A percentile compares a stretch with the other conserved stretches of the same genome.
Evolutionary conservation across 495 filamentous ascomycete species (phyloP).

Genomic region (Aspergillus mulundensis): DNA sequence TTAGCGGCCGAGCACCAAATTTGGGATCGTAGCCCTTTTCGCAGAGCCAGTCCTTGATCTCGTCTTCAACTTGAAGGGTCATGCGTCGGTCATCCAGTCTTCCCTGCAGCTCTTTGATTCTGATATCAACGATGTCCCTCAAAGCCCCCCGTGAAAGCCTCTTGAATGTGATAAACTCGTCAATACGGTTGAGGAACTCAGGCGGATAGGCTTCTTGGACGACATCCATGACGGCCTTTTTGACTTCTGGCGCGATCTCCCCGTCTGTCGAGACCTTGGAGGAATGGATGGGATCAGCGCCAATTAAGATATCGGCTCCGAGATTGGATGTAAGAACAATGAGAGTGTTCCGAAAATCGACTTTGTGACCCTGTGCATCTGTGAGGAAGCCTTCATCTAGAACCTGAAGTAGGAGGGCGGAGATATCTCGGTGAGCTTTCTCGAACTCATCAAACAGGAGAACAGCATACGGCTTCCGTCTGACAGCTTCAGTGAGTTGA

Average conservation of each 20-base stretch:
- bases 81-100: conserved; percentile 87
- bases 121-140: conserved; percentile 89
- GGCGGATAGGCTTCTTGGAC: conserved; percentile 75
- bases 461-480: conserved; percentile 93
- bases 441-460: conserved; percentile 97
- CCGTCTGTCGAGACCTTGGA: conserved; percentile 52
- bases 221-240: conserved; percentile 82
- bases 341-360: conserved; percentile 94
- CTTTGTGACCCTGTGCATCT: conserved; percentile 90
- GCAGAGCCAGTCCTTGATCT: conserved; percentile 79
- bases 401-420: conserved; percentile 87
- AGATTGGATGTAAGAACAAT: conserved; percentile 96
- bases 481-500: conserved; percentile 91
- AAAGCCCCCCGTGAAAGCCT: conserved; percentile 73
- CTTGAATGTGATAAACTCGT: conserved; percentile 95
- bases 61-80: conserved; percentile 61
- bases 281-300: conserved; percentile 37
- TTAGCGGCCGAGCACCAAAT: conserved; percentile 91
- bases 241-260: conserved; percentile 65
- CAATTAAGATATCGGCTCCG: conserved; percentile 50
- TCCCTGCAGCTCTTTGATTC: conserved; percentile 76
- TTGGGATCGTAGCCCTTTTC: conserved; percentile 84
- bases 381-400: conserved; percentile 96
- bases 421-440: conserved; percentile 94
- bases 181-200: conserved; percentile 94